These are phyloP conservation scores for Kwoniella sp. DNA, from an alignment of 768 basidiomycete genomes.

Conservation along the genomic window DNA sequence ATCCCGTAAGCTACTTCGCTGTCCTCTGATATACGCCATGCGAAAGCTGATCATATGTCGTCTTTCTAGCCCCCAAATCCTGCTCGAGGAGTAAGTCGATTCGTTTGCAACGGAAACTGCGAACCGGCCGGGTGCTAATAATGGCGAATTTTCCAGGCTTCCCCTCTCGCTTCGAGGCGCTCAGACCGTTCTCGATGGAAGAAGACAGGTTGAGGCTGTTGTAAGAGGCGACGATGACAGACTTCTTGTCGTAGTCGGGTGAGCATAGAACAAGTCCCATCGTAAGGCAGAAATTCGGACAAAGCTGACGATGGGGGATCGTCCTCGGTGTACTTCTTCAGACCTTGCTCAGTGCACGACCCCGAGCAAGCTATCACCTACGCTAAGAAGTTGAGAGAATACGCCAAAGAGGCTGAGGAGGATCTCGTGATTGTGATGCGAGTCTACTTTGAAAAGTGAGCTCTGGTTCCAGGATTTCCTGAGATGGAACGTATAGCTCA, in stretches of 20 bases:
- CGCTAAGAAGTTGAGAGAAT: slow-evolving; percentile 73
- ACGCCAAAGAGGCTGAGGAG: slow-evolving; percentile 75
- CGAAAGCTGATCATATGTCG: slow-evolving; percentile 3
- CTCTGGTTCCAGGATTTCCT: background rate
- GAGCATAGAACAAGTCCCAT: slow-evolving; percentile 51
- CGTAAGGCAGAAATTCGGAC: no score
- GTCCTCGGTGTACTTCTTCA: no score
- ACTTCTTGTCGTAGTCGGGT: slow-evolving; percentile 88
- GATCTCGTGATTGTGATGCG: slow-evolving; percentile 96
- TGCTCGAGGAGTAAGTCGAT: slow-evolving; percentile 72
- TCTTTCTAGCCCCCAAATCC: slow-evolving; percentile 69
- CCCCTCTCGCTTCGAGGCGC: slow-evolving; percentile 68
- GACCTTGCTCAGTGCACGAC: slow-evolving; percentile 95
- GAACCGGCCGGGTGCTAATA: no score
- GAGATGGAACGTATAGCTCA: slow-evolving; percentile 3
- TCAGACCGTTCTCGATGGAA: slow-evolving; percentile 85
- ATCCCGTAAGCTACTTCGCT: slow-evolving; percentile 66
- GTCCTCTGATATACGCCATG: no score
- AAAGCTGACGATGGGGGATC: no score
- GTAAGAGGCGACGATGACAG: slow-evolving; percentile 87
- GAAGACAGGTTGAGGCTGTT: slow-evolving; percentile 73
- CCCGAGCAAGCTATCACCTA: slow-evolving; percentile 83
- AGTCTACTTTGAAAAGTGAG: slow-evolving; percentile 91
- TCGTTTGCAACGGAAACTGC: no score
- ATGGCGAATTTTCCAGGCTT: slow-evolving; percentile 26